Evolutionary conservation across 305 asterid species (phyloP), one percentile per base, ranked within the genome.

Genomic region (Lippia alba): DNA sequence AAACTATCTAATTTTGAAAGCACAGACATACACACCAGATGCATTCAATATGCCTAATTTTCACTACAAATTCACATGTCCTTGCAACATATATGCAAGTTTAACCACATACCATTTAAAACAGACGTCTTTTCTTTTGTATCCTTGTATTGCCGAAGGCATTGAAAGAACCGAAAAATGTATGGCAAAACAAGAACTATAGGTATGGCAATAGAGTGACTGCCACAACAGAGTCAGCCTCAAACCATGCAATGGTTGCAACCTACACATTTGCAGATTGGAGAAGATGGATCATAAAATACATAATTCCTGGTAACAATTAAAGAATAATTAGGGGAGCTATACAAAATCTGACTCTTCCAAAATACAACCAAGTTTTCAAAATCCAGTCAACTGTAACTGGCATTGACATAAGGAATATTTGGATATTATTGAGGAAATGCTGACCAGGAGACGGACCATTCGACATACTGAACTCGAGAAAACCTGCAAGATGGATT

Each of bases 181-280:
- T 92, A 95, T 61, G 99, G 99, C 83, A 95, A 80, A 69, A 92
- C 96, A 34, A 92, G 98, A 80, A 86, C 96, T 45, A 85, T 74
- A 44, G 99, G 97, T 62, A 95, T 92, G 19, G 97, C 96, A 78
- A 91, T 84, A 79, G 99, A 74, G 80, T 95, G 96, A 89, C 99
- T 95, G 69, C 99, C 99, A 83, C 99, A 92, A 95, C 86, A 76
- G 99, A 92, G 77, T 92, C 97, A 20, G 98, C 99, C 79, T 95
- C 99, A 85, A 95, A 92, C 99, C 99, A 95, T 59, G 98, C 99
- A 65, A 95, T 95, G 56, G 99, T 90, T 53, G 99, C 99, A 75
- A 92, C 99, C 99, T 95, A 90, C 86, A 83, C 46, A 70, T 50
- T n/a, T 41, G 34, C 72, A 54, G 49, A 78, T 75, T 55, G 60